Evolutionary conservation across 495 filamentous ascomycete species (phyloP), one percentile per base, ranked within the genome.

Genomic region (Penicillium flavigenum): DNA sequence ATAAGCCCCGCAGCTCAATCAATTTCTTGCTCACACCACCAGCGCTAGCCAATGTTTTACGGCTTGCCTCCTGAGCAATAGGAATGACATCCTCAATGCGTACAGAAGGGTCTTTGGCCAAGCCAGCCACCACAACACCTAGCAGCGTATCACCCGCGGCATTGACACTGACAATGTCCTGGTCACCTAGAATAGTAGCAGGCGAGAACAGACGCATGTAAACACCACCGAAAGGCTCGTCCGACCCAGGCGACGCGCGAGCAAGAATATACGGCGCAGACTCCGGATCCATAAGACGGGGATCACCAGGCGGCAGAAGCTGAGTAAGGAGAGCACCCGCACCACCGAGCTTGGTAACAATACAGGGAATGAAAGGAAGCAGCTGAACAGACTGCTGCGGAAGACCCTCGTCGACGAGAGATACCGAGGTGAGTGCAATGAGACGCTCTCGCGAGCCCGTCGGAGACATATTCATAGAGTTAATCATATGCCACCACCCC

Each of bases 91-190:
- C 69, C 50, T 78, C 75, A 32, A 79, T 59, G 4, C 58, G 58
- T 11, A 34, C 51, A 10, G 60, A 46, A 54, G 53, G 51, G 4
- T 58, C 60, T 47, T 72, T 72, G 5, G 77, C 76, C 61, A 88
- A 64, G 20, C 88, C 88, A 1, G 91, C 86, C 22, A 96, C 74
- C 32, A 96, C 41, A 16, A 90, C 87, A 4, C 93, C 94, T 2
- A 94, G 74, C 61, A 97, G 90, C 0, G 94, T 98, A 73, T 98
- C 94, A 5, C 94, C 94, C 0, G 91, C 92, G 0, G 92, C 94
- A 67, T 97, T 98, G 12, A 97, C 94, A 59, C 89, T 93, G 12
- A 93, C 86, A 5, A 96, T 77, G 29, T 91, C 82, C 16, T 80
- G 69, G 0, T 73, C 61, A 11, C 59, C 50, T 1, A 96, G 74